These are phyloP conservation scores for Pichia sp. DNA, from an alignment of 1,139 yeast genomes.

Conservation along the genomic window DNA sequence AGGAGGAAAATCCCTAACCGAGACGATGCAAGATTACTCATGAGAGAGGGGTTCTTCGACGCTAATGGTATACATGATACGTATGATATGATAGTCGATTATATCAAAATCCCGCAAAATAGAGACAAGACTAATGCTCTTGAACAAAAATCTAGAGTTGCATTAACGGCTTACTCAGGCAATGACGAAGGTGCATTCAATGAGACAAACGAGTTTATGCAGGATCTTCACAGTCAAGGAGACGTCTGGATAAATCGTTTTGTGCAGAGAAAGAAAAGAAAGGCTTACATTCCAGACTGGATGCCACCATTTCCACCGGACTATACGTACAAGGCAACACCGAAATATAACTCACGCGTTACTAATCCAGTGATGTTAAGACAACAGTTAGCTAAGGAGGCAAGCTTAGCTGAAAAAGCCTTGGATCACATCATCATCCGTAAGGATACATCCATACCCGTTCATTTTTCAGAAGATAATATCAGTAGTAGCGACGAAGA, in stretches of 20 bases:
- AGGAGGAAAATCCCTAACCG: slow-evolving; percentile 55
- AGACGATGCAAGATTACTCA: slow-evolving; percentile 47
- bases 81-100: too few species aligned
- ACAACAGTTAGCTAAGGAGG: slow-evolving; percentile 68
- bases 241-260: slow-evolving; percentile 15
- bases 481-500: slow-evolving; percentile 12
- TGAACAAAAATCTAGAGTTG: slow-evolving; percentile 1
- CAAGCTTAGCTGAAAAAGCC: slow-evolving; percentile 73
- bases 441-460: slow-evolving; percentile 6
- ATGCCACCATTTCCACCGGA: slow-evolving; percentile 89
- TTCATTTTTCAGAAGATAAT: slow-evolving; percentile 10
- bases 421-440: slow-evolving; percentile 45
- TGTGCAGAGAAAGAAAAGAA: slow-evolving; percentile 25
- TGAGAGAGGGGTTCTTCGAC: slow-evolving; percentile 39
- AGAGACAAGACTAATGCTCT: slow-evolving; percentile 4
- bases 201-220: slow-evolving; percentile 36
- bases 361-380: slow-evolving; percentile 68
- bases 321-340: slow-evolving; percentile 77
- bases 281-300: slow-evolving; percentile 61
- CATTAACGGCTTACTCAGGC: slow-evolving; percentile 16
- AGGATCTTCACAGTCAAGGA: slow-evolving; percentile 35
- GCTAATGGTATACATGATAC: slow-evolving; percentile 42
- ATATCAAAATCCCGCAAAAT: background rate
- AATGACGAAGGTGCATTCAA: slow-evolving; percentile 13
- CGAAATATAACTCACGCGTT: slow-evolving; percentile 54